Evolutionary conservation across 371 early-diverging fungal species (phyloP).

Genomic region (Apophysomyces sp.): DNA sequence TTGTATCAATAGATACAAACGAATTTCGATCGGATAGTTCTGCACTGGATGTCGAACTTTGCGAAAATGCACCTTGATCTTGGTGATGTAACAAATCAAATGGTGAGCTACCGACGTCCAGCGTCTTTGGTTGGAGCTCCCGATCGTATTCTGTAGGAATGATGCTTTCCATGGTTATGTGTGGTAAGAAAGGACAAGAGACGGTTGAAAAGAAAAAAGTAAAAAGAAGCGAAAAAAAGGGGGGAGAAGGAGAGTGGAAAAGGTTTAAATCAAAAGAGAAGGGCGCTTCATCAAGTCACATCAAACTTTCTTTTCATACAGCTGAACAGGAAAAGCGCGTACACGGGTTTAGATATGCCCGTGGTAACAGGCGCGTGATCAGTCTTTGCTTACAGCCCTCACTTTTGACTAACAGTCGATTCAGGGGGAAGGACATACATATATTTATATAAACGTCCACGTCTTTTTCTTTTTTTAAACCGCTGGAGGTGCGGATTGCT

Average conservation of each 20-base stretch:
- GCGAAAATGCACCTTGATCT: not conserved
- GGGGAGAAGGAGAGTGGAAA: not conserved
- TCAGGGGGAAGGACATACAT: not conserved
- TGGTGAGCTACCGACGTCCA: not conserved
- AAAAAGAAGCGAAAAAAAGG: not conserved
- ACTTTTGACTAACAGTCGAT: no score
- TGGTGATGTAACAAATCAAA: not conserved
- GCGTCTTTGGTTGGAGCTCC: not conserved
- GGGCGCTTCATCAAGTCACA: not conserved
- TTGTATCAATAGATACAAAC: conserved; percentile 4
- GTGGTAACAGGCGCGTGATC: not conserved
- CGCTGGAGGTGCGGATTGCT: conserved; percentile 1
- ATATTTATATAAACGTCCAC: not conserved
- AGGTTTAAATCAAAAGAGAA: not conserved
- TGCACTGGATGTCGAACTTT: conserved; percentile 7
- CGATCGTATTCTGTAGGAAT: not conserved
- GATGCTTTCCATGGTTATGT: not conserved
- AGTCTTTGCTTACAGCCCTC: no score
- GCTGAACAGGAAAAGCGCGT: not conserved
- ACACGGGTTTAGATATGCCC: no score
- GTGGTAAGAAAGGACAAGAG: not conserved
- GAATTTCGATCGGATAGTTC: conserved; percentile 5
- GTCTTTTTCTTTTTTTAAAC: not conserved
- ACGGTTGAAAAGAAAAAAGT: not conserved
- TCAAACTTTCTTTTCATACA: no score